Evolutionary conservation across 1,139 yeast species (phyloP).

Genomic region (Blastobotrys indianensis): DNA sequence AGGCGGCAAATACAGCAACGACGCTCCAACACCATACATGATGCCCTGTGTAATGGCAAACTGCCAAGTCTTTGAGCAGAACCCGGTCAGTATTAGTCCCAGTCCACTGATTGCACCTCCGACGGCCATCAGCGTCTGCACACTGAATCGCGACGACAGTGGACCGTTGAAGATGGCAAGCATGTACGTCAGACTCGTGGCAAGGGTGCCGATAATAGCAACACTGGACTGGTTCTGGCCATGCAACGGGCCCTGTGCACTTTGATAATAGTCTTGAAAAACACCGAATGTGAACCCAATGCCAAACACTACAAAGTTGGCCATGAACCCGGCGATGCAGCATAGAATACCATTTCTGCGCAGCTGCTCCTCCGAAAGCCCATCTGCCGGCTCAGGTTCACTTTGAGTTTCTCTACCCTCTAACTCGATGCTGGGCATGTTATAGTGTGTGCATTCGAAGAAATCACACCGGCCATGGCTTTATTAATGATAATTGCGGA

Average conservation of each 20-base stretch:
- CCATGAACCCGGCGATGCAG: not conserved
- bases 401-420: too few relatives aligned
- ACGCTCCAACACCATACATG: conserved; percentile 38
- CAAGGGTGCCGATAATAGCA: conserved; percentile 21
- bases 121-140: conserved; percentile 14
- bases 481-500: too few relatives aligned
- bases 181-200: conserved; percentile 19
- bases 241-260: conserved; percentile 18
- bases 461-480: too few relatives aligned
- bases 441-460: too few relatives aligned
- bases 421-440: too few relatives aligned
- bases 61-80: conserved; percentile 19
- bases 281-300: conserved; percentile 24
- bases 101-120: conserved; percentile 16
- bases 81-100: conserved; percentile 20
- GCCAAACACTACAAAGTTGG: conserved; percentile 21
- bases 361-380: too few relatives aligned
- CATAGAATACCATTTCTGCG: too few relatives aligned
- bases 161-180: conserved; percentile 12
- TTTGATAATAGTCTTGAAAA: conserved; percentile 21
- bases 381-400: too few relatives aligned
- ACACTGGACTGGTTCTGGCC: conserved; percentile 16
- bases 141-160: conserved; percentile 9
- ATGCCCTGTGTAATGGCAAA: conserved; percentile 40
- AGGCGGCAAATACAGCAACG: conserved; percentile 39